phyloP scores from a whole-genome alignment of 2,329 filamentous ascomycete genomes.

The Pseudogymnoascus sp. region DNA sequence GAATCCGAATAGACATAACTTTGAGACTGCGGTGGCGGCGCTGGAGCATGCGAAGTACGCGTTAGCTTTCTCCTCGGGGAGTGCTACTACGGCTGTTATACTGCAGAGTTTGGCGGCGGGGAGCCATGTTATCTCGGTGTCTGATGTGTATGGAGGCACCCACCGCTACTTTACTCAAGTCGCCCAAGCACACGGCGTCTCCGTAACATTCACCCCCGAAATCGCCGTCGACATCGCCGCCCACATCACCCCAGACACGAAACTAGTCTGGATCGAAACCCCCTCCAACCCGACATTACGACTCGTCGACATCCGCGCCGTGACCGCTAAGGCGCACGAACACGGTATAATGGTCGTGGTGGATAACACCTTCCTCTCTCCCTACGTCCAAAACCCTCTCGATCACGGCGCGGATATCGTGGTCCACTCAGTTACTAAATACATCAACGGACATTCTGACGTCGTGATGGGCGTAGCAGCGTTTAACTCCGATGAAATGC shows the following conservation, averaged over 20 bases:
- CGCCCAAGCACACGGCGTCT: constrained; percentile 84
- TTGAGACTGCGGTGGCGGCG: constrained; percentile 82
- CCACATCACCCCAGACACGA: constrained; percentile 81
- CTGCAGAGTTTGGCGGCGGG: constrained; percentile 85
- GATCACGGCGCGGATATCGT: constrained; percentile 94
- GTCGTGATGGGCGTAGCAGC: constrained; percentile 97
- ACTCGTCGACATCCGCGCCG: constrained; percentile 83
- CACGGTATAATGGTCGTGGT: constrained; percentile 94
- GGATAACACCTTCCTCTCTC: constrained; percentile 96
- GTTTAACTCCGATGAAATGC: constrained; percentile 78
- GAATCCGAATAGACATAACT: constrained; percentile 93
- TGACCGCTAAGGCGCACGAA: constrained; percentile 73
- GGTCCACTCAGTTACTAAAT: constrained; percentile 95
- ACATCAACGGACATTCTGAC: constrained; percentile 96
- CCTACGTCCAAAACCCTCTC: constrained; percentile 93
- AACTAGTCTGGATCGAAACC: constrained; percentile 93
- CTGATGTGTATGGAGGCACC: constrained; percentile 95
- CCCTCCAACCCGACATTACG: constrained; percentile 91
- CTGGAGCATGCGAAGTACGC: constrained; percentile 90
- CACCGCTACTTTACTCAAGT: constrained; percentile 99
- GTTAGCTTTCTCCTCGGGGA: constrained; percentile 88
- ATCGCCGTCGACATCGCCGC: constrained; percentile 81
- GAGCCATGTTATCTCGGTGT: constrained; percentile 91
- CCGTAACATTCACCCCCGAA: constrained; percentile 86
- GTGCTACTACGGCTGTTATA: constrained; percentile 85